Evolutionary conservation across 164 flowering plant species (phyloP).

Genomic region (Umbellularia californica): DNA sequence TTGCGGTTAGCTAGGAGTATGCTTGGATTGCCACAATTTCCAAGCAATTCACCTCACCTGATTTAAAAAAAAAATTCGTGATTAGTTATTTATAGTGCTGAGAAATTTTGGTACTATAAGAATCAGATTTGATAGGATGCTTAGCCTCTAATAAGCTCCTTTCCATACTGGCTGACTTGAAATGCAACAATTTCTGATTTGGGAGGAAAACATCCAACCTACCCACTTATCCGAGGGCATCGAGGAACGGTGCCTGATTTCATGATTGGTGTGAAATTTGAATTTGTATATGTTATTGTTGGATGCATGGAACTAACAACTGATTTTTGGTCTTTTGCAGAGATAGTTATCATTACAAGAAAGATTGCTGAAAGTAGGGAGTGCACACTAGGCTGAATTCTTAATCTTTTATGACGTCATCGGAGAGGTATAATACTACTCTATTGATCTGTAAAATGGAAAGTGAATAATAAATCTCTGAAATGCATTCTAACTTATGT

Average conservation of each 20-base stretch:
- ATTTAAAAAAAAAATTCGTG: too few species aligned
- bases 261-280: background rate
- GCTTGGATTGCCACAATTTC: too few species aligned
- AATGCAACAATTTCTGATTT: too few species aligned
- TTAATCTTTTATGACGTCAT: conserved; percentile 13
- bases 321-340: conserved; percentile 12
- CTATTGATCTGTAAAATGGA: conserved; percentile 13
- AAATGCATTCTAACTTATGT: background rate
- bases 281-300: background rate
- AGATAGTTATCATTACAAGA: conserved; percentile 8
- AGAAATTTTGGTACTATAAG: too few species aligned
- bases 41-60: too few species aligned
- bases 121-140: too few species aligned
- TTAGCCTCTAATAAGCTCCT: too few species aligned
- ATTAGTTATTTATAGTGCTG: too few species aligned
- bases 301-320: too few species aligned
- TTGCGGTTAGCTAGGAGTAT: too few species aligned
- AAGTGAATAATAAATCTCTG: conserved; percentile 2
- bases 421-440: conserved; percentile 15
- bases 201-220: background rate
- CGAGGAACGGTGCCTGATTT: background rate
- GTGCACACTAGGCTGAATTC: conserved; percentile 15
- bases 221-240: background rate
- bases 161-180: too few species aligned
- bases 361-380: background rate